Evolutionary conservation across 192 early-diverging fungal genomes (phyloP), one percentile per base, ranked within the genome.

Genomic region (Coemansia sp.): DNA sequence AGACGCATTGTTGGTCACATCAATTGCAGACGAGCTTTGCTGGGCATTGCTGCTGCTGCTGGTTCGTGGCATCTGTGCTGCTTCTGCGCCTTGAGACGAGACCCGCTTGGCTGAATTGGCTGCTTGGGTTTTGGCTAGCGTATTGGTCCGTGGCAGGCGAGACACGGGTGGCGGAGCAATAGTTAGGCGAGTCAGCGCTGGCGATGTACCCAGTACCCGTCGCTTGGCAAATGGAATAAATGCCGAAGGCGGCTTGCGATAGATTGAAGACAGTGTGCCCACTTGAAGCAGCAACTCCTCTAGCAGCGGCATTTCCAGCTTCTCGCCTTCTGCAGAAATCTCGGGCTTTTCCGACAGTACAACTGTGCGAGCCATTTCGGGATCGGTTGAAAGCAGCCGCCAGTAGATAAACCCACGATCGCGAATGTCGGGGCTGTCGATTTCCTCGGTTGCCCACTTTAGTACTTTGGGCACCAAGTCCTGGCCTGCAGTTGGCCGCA

Each of bases 391-490:
- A 15, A 99, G 74, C 53, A 99, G 71, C 14, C 97, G 80, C 95
- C 97, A 98, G 77, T 98, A 98, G 61, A 99, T 94, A 54, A 92
- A 98, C 5, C 92, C 97, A 41, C 97, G 86, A 73, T 99, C 97
- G 49, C 97, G 86, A 52, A 99, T 80, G 79, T 99, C 97, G 1
- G 97, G 97, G 70, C 97, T 97, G 61, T 95, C 97, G 19, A 87
- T 84, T 26, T 93, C 88, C 70, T 97, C 92, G 7, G 95, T 98
- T 7, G 94, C 88, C 83, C 84, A 90, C 71, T 97, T 94, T 19
- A 99, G 80, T 40, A 99, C 86, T 72, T 91, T 90, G 30, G 92
- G 93, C 5, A 98, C 91, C 38, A 97, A 66, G 23, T 94, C 90
- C 80, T 99, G 93, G 21, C 92, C 94, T 13, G 84, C 87, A 10